Evolutionary conservation across 805 yeast species (phyloP), one percentile per base, ranked within the genome.

Genomic region (Kazachstania viticola): DNA sequence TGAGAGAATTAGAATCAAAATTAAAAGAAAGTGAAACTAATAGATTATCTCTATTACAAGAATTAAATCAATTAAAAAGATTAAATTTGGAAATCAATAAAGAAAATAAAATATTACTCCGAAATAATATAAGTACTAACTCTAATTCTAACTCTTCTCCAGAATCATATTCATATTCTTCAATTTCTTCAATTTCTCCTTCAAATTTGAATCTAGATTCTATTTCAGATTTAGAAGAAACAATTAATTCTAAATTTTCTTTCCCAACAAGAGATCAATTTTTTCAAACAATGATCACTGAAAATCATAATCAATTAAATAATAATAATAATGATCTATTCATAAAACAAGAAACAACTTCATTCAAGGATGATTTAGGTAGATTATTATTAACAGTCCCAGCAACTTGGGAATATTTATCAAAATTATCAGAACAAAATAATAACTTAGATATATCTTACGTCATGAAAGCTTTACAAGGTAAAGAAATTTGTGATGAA

Each of bases 321-420:
- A 9, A 23, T 9, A 23, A n/a, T 13, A n/a, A 9, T 23, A 9
- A 9, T 9, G 7, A 8, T 19, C 6, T 25, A 16, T 9, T 25
- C n/a, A 13, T 25, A 27, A 23, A 19, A 11, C 25, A 17, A 13
- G 25, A 34, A 19, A 36, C 29, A 12, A 25, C 34, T 5, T 27
- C 32, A 27, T 37, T 36, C 37, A 41, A 33, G 9, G 44, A 35
- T 28, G 49, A 31, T 28, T 28, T 32, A 7, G 42, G 72, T 2
- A 52, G 58, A 24, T 68, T 69, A 45, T 62, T 80, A 27, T 58
- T 83, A 38, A 80, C 84, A 0, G 62, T 80, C 0, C 73, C 80
- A 13, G 91, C 91, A 2, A 76, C 80, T 3, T 83, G 94, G 94
- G 88, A 82, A 49, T 79, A 78, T 48, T 55, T 83, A 28, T 70